Evolutionary conservation across 192 early-diverging fungal genomes (phyloP).

Genomic region (Geosiphon pyriformis): DNA sequence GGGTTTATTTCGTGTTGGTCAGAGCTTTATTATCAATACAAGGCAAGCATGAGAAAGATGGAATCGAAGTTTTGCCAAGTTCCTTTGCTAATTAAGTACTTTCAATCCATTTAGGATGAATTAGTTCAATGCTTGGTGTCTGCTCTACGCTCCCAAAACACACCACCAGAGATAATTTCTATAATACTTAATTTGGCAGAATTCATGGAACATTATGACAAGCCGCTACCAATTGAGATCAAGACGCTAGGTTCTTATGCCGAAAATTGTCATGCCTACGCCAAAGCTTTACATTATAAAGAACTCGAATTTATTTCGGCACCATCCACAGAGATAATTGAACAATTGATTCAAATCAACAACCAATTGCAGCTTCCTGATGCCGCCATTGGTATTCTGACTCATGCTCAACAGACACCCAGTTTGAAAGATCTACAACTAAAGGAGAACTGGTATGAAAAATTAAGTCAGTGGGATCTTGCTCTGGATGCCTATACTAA

Average conservation of each 20-base stretch:
- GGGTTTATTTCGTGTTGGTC: slow-evolving; percentile 97
- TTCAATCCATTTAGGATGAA: slow-evolving; percentile 54
- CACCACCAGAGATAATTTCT: slow-evolving; percentile 90
- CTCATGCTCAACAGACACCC: slow-evolving; percentile 73
- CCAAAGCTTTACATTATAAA: slow-evolving; percentile 98
- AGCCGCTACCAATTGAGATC: slow-evolving; percentile 90
- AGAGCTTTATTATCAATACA: slow-evolving; percentile 82
- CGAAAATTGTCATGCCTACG: slow-evolving; percentile 88
- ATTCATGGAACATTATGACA: slow-evolving; percentile 99
- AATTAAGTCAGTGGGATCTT: slow-evolving; percentile 91
- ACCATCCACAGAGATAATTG: slow-evolving; percentile 78
- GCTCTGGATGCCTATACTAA: slow-evolving; percentile 80
- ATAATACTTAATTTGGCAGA: slow-evolving; percentile 90
- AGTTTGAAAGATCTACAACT: slow-evolving; percentile 71
- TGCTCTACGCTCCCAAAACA: slow-evolving; percentile 72
- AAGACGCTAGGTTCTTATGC: slow-evolving; percentile 84
- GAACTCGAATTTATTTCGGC: slow-evolving; percentile 89
- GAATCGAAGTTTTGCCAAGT: neutral
- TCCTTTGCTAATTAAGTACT: neutral
- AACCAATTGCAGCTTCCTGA: slow-evolving; percentile 93
- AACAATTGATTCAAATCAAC: slow-evolving; percentile 89
- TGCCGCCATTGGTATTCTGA: slow-evolving; percentile 92
- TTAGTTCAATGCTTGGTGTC: slow-evolving; percentile 75
- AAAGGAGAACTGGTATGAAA: slow-evolving; percentile 90
- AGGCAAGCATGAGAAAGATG: slow-evolving; percentile 34